phyloP scores from a whole-genome alignment of 495 filamentous ascomycete genomes.

The Neurospora sp. region DNA sequence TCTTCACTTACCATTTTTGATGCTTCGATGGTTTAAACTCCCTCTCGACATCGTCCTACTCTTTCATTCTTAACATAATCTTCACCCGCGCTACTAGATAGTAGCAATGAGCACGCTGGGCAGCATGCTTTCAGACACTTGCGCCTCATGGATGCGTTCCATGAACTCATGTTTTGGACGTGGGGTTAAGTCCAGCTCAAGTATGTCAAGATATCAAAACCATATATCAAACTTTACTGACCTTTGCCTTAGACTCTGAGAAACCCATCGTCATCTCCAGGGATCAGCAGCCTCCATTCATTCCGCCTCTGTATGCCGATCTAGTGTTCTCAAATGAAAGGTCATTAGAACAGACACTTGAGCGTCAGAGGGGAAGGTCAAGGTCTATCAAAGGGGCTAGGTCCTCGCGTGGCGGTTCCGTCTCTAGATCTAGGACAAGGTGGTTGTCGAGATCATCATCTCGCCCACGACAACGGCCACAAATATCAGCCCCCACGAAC shows the following conservation, averaged over 20 bases:
- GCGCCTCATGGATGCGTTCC: conserved; percentile 31
- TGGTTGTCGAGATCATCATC: conserved; percentile 26
- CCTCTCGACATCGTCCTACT: conserved; percentile 2
- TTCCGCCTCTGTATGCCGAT: conserved; percentile 23
- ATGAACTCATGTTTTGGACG: conserved; percentile 31
- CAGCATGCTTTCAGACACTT: conserved; percentile 29
- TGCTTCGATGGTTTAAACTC: conserved; percentile 1
- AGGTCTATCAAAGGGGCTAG: conserved; percentile 22
- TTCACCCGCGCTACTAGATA: conserved; percentile 5
- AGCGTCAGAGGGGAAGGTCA: conserved; percentile 25
- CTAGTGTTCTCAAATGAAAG: conserved; percentile 19
- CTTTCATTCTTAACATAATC: conserved; percentile 14
- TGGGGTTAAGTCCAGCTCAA: conserved; percentile 26
- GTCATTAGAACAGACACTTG: conserved; percentile 15
- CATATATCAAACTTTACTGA: conserved; percentile 1
- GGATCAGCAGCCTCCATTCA: conserved; percentile 31
- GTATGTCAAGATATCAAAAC: conserved; percentile 9
- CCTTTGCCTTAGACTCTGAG: conserved; percentile 5
- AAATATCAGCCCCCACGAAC: conserved; percentile 38
- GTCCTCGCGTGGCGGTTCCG: conserved; percentile 22
- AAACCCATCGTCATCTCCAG: conserved; percentile 23
- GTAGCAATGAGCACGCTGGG: conserved; percentile 26
- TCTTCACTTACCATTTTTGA: conserved; percentile 9
- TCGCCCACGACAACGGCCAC: conserved; percentile 26
- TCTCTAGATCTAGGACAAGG: conserved; percentile 22